A percentile compares a stretch with the other conserved stretches of the same genome.
Evolutionary conservation across 176 grass and related monocot species (phyloP).

Genomic region (Guadua angustifolia): DNA sequence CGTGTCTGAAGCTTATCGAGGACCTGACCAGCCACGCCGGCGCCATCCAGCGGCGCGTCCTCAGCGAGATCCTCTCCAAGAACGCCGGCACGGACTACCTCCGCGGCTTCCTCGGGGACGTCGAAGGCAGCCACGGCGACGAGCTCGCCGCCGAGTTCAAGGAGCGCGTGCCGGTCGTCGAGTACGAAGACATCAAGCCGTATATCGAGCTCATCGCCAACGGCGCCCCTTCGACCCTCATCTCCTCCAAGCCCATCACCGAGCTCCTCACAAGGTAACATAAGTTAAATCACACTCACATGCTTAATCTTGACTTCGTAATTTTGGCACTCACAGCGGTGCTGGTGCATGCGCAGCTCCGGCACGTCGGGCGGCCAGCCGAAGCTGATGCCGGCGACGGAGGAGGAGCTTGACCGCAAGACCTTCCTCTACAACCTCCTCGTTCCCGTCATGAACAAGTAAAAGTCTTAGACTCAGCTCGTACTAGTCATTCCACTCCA

Average conservation of each 20-base stretch:
- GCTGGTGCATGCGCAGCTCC: slow-evolving; percentile 45
- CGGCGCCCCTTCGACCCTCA: slow-evolving; percentile 60
- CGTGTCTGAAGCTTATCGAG: slow-evolving; percentile 60
- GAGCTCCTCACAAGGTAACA: slow-evolving; percentile 77
- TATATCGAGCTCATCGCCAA: slow-evolving; percentile 77
- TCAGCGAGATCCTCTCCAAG: slow-evolving; percentile 55
- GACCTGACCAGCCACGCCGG: slow-evolving; percentile 62
- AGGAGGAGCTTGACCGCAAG: slow-evolving; percentile 77
- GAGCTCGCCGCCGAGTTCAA: slow-evolving; percentile 49
- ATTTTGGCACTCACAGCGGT: not conserved
- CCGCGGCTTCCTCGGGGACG: slow-evolving; percentile 50
- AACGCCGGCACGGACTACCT: slow-evolving; percentile 72
- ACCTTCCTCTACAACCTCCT: slow-evolving; percentile 83
- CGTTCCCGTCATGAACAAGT: slow-evolving; percentile 73
- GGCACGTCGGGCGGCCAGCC: slow-evolving; percentile 80
- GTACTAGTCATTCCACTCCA: not conserved
- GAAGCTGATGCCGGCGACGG: slow-evolving; percentile 80
- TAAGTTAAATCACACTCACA: not conserved
- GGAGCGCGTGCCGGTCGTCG: slow-evolving; percentile 63
- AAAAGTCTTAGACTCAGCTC: slow-evolving; percentile 11
- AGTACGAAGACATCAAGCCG: slow-evolving; percentile 73
- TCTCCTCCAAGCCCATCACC: slow-evolving; percentile 66
- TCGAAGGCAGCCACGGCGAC: not conserved
- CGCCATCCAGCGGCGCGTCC: slow-evolving; percentile 59
- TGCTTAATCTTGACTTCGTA: not conserved